Evolutionary conservation across 1,284 basidiomycete genomes (phyloP), one percentile per base, ranked within the genome.

Genomic region (Moesziomyces sp.): DNA sequence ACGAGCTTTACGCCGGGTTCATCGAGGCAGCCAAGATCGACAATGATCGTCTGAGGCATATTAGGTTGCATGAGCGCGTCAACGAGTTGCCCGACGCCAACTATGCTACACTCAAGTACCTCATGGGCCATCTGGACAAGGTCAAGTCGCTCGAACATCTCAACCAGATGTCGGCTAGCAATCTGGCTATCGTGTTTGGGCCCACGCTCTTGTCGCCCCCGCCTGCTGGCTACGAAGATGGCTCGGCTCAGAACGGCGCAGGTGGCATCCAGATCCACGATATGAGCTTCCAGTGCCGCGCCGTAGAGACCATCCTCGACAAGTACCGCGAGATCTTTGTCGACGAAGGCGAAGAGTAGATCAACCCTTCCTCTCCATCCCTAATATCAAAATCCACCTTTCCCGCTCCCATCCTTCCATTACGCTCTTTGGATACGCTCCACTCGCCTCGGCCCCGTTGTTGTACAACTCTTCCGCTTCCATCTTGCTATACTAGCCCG

Each of bases 1-100:
- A 88, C 74, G 87, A 87, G 53, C 87, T 98, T 50, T 94, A 98
- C 84, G 89, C 91, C 83, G 91, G 91, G 10, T 99, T 99, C 86
- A 90, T 98, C 76, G 95, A 98, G 58, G 95, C 94, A 74, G 92
- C 96, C 8, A 91, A 96, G 95, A 84, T 86, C 93, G 87, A 28
- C 94, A 84, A 86, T 92, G 87, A 30, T 49, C 61, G 50, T 34
- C 10, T 59, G 49, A 93, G 66, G 19, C 95, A 98, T 81, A 97
- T 98, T 74, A 89, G 94, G 52, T 86, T 99, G 62, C 96, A 99
- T 80, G 96, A 99, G 84, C 90, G 93, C 54, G 95, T 99, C 51
- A 99, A 99, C 82, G 95, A 97, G 77, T 87, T 99, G 53, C 97
- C 96, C 4, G 96, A 99, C 86, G 89, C 97, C 14, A 97, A 99